These are phyloP conservation scores for Ulvella scutata DNA, from an alignment of 139 green algal species.

Conservation along the genomic window DNA sequence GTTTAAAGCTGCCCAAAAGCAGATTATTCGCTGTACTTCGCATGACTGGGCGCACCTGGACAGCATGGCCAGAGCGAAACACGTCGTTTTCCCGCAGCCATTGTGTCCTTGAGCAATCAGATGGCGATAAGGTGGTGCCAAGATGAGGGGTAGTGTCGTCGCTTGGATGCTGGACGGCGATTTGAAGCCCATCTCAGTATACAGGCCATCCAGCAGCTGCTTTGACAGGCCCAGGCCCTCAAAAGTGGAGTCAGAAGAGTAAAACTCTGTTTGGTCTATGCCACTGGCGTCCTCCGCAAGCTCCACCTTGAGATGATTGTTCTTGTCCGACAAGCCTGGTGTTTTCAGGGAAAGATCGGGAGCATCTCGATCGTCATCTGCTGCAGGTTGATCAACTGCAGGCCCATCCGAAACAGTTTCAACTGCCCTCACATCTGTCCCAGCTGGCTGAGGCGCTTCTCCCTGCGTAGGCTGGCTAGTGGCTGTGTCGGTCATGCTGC, in stretches of 20 bases:
- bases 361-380: conserved; percentile 22
- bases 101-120: conserved; percentile 93
- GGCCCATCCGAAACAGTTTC: too few relatives aligned
- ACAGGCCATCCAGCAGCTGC: conserved; percentile 78
- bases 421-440: too few relatives aligned
- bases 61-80: conserved; percentile 96
- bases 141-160: conserved; percentile 90
- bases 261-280: conserved; percentile 24
- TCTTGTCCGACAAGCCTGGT: conserved; percentile 14
- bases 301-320: conserved; percentile 17
- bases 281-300: conserved; percentile 25
- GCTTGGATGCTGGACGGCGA: conserved; percentile 81
- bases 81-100: conserved; percentile 96
- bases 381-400: conserved; percentile 6
- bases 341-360: conserved; percentile 40
- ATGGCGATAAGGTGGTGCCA: conserved; percentile 65
- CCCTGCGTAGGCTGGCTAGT: too few relatives aligned
- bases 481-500: too few relatives aligned
- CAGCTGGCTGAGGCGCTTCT: too few relatives aligned
- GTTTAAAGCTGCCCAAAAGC: too few relatives aligned
- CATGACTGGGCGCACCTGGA: conserved; percentile 16
- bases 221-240: conserved; percentile 65
- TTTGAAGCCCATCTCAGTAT: conserved; percentile 98
- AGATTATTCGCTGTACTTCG: too few relatives aligned
- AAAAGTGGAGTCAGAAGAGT: conserved; percentile 65